These are phyloP conservation scores for Penicillium verhagenii DNA, from an alignment of 495 filamentous ascomycete genomes.

Conservation along the genomic window DNA sequence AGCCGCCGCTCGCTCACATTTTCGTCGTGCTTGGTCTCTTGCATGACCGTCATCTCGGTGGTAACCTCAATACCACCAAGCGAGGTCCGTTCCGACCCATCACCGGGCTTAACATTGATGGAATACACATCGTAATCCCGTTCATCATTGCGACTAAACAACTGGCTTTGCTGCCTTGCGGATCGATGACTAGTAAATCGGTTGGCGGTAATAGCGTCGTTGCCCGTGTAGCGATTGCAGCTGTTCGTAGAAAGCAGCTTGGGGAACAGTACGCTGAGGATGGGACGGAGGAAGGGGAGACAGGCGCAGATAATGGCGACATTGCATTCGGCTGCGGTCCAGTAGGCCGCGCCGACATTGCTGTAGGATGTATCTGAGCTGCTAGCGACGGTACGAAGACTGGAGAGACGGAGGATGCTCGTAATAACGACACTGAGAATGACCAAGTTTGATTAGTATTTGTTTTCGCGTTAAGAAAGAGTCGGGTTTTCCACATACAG, in stretches of 20 bases:
- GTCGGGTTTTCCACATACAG: conserved; percentile 56
- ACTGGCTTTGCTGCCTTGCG: conserved; percentile 14
- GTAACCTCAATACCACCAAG: conserved; percentile 36
- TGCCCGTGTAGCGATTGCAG: conserved; percentile 23
- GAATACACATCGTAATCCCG: conserved; percentile 35
- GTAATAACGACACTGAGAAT: conserved; percentile 31
- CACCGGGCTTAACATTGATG: conserved; percentile 30
- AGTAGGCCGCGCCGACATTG: conserved; percentile 58
- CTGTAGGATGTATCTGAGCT: conserved; percentile 49
- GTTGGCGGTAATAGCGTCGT: conserved; percentile 14
- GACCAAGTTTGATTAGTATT: conserved; percentile 8
- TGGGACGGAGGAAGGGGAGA: conserved; percentile 78
- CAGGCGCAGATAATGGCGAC: conserved; percentile 79
- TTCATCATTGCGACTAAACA: conserved; percentile 25
- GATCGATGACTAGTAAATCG: conserved; percentile 19
- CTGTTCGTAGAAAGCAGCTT: conserved; percentile 52
- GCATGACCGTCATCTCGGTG: conserved; percentile 33
- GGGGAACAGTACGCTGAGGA: conserved; percentile 73
- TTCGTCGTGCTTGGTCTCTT: conserved; percentile 24
- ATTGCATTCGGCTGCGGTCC: conserved; percentile 86
- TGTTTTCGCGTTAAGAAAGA: too few species aligned
- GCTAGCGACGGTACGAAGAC: conserved; percentile 28
- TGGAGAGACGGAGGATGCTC: conserved; percentile 36
- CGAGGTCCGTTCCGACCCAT: conserved; percentile 11
- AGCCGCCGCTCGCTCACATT: conserved; percentile 23